These are phyloP conservation scores for Tetragonia tetragonoides DNA, from an alignment of 148 eudicot genomes.

Conservation along the genomic window DNA sequence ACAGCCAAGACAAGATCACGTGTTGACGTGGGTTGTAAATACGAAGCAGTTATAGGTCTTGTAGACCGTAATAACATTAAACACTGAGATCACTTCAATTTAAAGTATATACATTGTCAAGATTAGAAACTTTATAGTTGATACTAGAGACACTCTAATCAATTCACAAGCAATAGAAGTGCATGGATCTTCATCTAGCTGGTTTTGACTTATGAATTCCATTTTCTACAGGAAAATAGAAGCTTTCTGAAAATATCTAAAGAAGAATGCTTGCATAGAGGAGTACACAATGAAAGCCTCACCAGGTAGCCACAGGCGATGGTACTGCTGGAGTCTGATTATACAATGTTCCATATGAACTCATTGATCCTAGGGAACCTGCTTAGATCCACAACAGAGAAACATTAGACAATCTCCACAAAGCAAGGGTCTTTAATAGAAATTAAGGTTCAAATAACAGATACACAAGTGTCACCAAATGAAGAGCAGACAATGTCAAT, in stretches of 20 bases:
- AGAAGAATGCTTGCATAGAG: background rate
- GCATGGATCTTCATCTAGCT: background rate
- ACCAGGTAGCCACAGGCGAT: conserved; percentile 65
- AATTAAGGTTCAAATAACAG: background rate
- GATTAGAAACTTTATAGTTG: background rate
- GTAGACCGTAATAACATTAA: background rate
- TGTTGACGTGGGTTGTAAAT: background rate
- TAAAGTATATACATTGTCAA: background rate
- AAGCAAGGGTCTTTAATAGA: background rate
- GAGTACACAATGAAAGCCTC: conserved; percentile 22
- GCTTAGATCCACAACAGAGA: conserved; percentile 21
- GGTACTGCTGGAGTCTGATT: conserved; percentile 43
- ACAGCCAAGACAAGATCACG: background rate
- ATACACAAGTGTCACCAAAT: conserved; percentile 1
- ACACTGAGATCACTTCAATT: background rate
- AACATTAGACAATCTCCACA: background rate
- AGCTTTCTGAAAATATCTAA: background rate
- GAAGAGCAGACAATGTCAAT: background rate
- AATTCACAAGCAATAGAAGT: background rate
- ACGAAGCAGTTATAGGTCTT: background rate
- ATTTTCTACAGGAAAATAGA: background rate
- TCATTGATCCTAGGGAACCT: conserved; percentile 94
- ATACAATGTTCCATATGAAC: conserved; percentile 79
- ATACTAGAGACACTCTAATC: background rate
- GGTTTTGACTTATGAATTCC: background rate